These are phyloP conservation scores for Crucihimalaya himalaica DNA, from an alignment of 345 rosid species.

Conservation along the genomic window DNA sequence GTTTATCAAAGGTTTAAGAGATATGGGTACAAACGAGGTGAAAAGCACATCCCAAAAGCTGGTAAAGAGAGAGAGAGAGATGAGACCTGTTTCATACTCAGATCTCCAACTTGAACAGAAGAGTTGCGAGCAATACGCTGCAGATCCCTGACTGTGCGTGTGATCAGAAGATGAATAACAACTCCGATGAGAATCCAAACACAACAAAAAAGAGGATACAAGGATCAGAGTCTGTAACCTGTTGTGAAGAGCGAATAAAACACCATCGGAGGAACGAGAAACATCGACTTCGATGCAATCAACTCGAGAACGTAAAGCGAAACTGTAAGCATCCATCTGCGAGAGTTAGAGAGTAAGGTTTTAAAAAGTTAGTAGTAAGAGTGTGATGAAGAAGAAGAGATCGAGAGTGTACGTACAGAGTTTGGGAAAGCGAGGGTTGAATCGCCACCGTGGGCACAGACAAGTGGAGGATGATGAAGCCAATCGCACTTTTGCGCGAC, in stretches of 20 bases:
- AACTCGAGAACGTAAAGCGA: constrained; percentile 70
- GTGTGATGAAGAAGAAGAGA: constrained; percentile 15
- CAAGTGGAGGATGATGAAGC: constrained; percentile 85
- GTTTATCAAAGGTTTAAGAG: neutral
- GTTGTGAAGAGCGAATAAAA: constrained; percentile 84
- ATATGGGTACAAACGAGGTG: constrained; percentile 2
- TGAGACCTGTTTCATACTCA: constrained; percentile 74
- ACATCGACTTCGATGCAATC: constrained; percentile 96
- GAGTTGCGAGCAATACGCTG: constrained; percentile 76
- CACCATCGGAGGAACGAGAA: constrained; percentile 91
- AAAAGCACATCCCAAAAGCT: constrained; percentile 16
- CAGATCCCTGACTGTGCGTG: constrained; percentile 88
- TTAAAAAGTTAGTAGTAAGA: neutral
- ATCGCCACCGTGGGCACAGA: constrained; percentile 99
- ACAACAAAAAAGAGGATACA: neutral
- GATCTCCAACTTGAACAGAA: constrained; percentile 70
- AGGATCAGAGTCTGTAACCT: constrained; percentile 49
- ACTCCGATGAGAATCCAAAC: constrained; percentile 22
- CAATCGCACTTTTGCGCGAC: constrained; percentile 61
- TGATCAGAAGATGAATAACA: constrained; percentile 9
- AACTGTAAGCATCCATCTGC: constrained; percentile 78
- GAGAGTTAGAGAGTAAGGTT: constrained; percentile 12
- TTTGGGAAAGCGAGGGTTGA: constrained; percentile 78
- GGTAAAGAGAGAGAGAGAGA: constrained; percentile 17
- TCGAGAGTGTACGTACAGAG: constrained; percentile 53